Evolutionary conservation across 805 yeast genomes (phyloP).

Genomic region (Suhomyces sp.): DNA sequence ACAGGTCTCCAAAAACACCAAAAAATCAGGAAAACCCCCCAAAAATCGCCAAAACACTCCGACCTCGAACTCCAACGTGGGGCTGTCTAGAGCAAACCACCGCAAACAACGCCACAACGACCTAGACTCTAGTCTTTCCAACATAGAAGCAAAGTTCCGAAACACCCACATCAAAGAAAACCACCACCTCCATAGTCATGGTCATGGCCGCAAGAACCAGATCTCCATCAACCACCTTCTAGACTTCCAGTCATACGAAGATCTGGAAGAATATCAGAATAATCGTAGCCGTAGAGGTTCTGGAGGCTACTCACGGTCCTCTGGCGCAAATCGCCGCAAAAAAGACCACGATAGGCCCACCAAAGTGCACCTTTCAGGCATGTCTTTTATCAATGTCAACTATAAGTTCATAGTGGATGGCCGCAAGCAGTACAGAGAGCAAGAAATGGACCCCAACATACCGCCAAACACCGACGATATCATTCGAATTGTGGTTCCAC

Average conservation of each 20-base stretch:
- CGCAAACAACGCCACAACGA: not conserved
- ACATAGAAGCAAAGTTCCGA: not conserved
- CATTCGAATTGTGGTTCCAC: slow-evolving; percentile 70
- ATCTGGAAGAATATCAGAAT: slow-evolving; percentile 34
- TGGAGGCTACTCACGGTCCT: not conserved
- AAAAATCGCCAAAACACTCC: not conserved
- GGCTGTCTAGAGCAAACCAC: not conserved
- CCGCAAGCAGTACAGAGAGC: slow-evolving; percentile 52
- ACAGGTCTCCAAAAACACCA: not conserved
- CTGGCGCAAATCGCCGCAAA: not conserved
- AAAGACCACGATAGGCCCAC: not conserved
- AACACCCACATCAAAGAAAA: not conserved
- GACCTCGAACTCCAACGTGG: not conserved
- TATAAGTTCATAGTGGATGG: slow-evolving; percentile 80
- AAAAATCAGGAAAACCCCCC: not conserved
- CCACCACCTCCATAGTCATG: slow-evolving; percentile 8
- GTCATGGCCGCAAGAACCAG: slow-evolving; percentile 32
- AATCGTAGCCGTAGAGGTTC: slow-evolving; percentile 14
- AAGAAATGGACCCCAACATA: slow-evolving; percentile 70
- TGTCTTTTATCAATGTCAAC: slow-evolving; percentile 75
- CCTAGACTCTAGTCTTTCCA: not conserved
- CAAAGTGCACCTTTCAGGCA: slow-evolving; percentile 54
- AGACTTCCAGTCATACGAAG: slow-evolving; percentile 48
- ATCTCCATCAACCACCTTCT: slow-evolving; percentile 63
- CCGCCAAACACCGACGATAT: slow-evolving; percentile 61